Evolutionary conservation across 2,329 filamentous ascomycete species (phyloP), one percentile per base, ranked within the genome.

Genomic region (Paracoccidioides brasiliensis): DNA sequence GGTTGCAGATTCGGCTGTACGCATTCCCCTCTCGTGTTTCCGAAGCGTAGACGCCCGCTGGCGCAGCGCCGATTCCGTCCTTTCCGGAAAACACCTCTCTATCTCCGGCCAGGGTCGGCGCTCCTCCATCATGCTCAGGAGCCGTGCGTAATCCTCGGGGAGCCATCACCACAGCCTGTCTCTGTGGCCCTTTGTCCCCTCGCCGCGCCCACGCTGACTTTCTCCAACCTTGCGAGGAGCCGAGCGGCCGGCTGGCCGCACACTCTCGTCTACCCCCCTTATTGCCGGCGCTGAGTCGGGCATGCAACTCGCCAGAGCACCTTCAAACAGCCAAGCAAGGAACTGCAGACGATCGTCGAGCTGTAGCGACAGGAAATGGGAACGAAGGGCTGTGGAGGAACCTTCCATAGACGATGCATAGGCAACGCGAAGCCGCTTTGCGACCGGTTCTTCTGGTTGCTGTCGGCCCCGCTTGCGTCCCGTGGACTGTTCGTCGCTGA

Each of bases 71-170:
- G 43, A 54, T 48, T 54, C 53, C 30, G 42, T 46, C 42, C 43
- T 54, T 33, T 32, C 42, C 15, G 42, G 53, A 44, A 48, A 45
- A 54, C 53, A 54, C 42, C 6, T 48, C 53, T 49, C 43, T 48
- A 54, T 54, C 53, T 54, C 53, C 32, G 33, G 46, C 53, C 53
- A 54, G 43, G 43, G 28, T 42, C 35, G 43, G 43, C 28, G 43
- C 41, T 54, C 43, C 53, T 46, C 53, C 42, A 54, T 35, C 43
- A 54, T 54, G 53, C 22, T 35, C 53, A 14, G 41, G 48, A 54
- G 53, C 15, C 15, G 32, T 48, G 41, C 32, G 32, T 54, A 33
- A 28, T 54, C 33, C 22, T 22, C 22, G 12, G 43, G 32, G 12
- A 42, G 48, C 43, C 53, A 54, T 54, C 30, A 1, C 53, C 33